A percentile compares a stretch with the other conserved stretches of the same genome.
Conservation (phyloP, 1,139 yeast species). For the Candida sanyaensis region DNA sequence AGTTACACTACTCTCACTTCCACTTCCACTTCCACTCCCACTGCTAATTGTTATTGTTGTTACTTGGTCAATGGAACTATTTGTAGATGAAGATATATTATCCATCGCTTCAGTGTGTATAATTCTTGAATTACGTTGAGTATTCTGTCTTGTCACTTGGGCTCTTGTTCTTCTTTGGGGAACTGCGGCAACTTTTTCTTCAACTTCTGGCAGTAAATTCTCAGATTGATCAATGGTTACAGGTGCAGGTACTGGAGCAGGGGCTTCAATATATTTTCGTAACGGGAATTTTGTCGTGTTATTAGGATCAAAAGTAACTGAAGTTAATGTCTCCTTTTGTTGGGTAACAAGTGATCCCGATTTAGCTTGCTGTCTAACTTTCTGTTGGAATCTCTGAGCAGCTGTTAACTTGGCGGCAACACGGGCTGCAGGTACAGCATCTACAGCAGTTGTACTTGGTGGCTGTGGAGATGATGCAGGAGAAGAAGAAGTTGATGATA, state of each 20-base stretch:
- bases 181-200: conserved; percentile 1
- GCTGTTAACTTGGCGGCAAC: conserved; percentile 29
- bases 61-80: conserved; percentile 3
- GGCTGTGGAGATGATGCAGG: background rate
- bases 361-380: conserved; percentile 41
- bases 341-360: conserved; percentile 43
- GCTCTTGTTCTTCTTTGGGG: conserved; percentile 24
- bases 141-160: conserved; percentile 35
- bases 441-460: background rate
- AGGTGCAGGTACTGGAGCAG: conserved; percentile 10
- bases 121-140: conserved; percentile 32
- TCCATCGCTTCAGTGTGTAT: conserved; percentile 9
- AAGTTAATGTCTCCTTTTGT: conserved; percentile 35
- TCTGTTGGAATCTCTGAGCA: conserved; percentile 43
- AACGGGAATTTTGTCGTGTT: conserved; percentile 32
- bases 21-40: background rate
- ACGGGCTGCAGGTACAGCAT: conserved; percentile 2
- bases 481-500: background rate
- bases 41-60: background rate
- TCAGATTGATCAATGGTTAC: background rate
- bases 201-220: conserved; percentile 3
- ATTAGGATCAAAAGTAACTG: conserved; percentile 46
- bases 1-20: background rate
- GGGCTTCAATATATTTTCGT: conserved; percentile 20
- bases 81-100: conserved; percentile 2